Conservation (phyloP, 1,284 basidiomycete genomes). For the Cryptococcus wingfieldii region DNA sequence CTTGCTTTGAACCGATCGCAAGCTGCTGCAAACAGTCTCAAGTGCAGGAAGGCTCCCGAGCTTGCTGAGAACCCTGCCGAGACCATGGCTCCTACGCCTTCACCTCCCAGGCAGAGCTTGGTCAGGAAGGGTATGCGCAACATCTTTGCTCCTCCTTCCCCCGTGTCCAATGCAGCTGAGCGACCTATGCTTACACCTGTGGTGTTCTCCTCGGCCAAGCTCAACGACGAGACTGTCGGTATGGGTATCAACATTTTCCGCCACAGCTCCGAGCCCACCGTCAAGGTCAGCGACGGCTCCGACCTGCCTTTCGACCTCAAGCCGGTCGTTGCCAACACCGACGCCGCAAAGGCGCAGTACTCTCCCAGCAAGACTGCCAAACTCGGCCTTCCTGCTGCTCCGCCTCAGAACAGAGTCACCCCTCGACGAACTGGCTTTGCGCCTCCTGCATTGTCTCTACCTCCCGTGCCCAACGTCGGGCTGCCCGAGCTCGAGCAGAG, state of each 20-base stretch:
- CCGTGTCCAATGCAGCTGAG: slow-evolving; percentile 10
- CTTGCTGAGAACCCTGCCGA: neutral
- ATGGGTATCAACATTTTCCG: slow-evolving; percentile 1
- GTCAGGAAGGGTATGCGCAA: slow-evolving; percentile 37
- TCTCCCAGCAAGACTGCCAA: slow-evolving; percentile 3
- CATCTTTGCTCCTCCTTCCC: slow-evolving; percentile 37
- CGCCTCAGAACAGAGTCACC: slow-evolving; percentile 13
- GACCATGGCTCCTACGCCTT: neutral
- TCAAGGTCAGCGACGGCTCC: slow-evolving; percentile 4
- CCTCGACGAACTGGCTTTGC: slow-evolving; percentile 18
- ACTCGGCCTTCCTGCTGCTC: slow-evolving; percentile 21
- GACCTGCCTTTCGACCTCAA: slow-evolving; percentile 27
- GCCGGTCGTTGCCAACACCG: slow-evolving; percentile 13
- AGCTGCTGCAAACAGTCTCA: slow-evolving; percentile 1
- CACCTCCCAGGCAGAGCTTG: slow-evolving; percentile 22
- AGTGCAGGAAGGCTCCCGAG: neutral
- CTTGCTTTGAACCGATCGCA: slow-evolving; percentile 29
- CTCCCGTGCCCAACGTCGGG: slow-evolving; percentile 4
- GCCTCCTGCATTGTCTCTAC: slow-evolving; percentile 14
- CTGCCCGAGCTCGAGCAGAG: neutral
- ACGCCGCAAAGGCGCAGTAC: neutral
- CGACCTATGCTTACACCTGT: neutral
- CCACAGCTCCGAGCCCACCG: slow-evolving; percentile 3
- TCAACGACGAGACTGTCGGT: slow-evolving; percentile 12
- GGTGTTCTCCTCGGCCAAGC: slow-evolving; percentile 2